Base-by-base conservation (phyloP, 768 basidiomycete genomes). In the Amanita pseudoporphyria region DNA sequence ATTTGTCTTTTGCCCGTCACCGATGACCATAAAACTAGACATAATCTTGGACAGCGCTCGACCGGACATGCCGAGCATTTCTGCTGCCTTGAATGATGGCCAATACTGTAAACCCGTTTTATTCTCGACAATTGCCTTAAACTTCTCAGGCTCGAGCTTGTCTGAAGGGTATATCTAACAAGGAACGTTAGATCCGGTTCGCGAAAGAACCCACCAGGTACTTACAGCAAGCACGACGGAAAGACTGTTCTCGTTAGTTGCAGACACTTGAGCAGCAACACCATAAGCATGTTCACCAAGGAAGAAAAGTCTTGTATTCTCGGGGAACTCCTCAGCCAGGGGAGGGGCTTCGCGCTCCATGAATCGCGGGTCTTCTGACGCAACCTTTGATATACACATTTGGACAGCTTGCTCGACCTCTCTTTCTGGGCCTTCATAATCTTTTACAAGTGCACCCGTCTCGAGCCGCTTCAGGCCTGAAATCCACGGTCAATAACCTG, bases 241-340 rank as follows among this genome's bases (percentile, higher is more conserved):
- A 10, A 98, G 67, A 1, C 79, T 71, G 2, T 76, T 73, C 3
- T 86, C 78, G 0, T 76, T 77, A 0, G 91, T 89, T 0, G 68
- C 75, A 33, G 80, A 75, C 9, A 99, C 90, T 58, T 93, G 87
- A 0, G 94, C 93, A 12, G 95, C 91, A 2, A 89, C 84, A n/a
- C 96, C 96, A 60, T 95, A 99, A 0, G 88, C 91, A 61, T 91
- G 84, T 59, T 89, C 85, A 13, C 95, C 94, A 6, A 98, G 74
- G 80, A 97, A 98, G 68, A 99, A 96, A 24, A 98, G 87, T 61
- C 85, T 89, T 63, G 81, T 87, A 1, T 87, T 89, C 0, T 79
- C 81, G 0, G 94, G 93, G 67, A 90, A 97, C 61, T 98, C 96
- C 47, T 91, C 83, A 0, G 81, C 73, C 26, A 98, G 66, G 0